phyloP scores from a whole-genome alignment of 345 rosid genomes.

The Aquilaria sinensis region DNA sequence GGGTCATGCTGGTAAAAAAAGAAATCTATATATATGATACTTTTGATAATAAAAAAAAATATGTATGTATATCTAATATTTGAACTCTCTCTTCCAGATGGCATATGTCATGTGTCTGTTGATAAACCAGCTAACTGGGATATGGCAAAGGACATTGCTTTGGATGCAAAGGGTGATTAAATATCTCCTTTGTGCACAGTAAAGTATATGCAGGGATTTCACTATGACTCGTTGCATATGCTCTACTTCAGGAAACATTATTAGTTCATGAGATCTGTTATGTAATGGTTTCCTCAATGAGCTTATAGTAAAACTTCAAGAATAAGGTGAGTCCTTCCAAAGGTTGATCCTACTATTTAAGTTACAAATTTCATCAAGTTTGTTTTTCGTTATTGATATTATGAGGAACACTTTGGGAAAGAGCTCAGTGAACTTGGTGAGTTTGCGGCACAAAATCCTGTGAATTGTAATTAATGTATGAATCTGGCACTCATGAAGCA shows the following conservation, averaged over 20 bases:
- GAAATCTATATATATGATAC: not conserved
- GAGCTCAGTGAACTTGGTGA: too few relatives aligned
- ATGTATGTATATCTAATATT: not conserved
- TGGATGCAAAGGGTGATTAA: conserved; percentile 60
- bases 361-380: not conserved
- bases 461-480: too few relatives aligned
- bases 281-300: conserved; percentile 11
- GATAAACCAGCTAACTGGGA: conserved; percentile 62
- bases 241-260: conserved; percentile 26
- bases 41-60: not conserved
- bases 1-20: conserved; percentile 66
- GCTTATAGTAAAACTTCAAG: conserved; percentile 18
- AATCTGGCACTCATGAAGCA: too few relatives aligned
- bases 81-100: conserved; percentile 34
- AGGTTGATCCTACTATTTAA: not conserved
- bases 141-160: conserved; percentile 46
- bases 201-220: not conserved
- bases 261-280: conserved; percentile 24
- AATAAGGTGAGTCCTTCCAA: conserved; percentile 18
- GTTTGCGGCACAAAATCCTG: too few relatives aligned
- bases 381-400: too few relatives aligned
- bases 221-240: not conserved
- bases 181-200: not conserved
- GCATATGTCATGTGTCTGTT: conserved; percentile 65
- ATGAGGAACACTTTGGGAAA: too few relatives aligned